phyloP scores from a whole-genome alignment of 345 rosid species.

The Heritiera littoralis region DNA sequence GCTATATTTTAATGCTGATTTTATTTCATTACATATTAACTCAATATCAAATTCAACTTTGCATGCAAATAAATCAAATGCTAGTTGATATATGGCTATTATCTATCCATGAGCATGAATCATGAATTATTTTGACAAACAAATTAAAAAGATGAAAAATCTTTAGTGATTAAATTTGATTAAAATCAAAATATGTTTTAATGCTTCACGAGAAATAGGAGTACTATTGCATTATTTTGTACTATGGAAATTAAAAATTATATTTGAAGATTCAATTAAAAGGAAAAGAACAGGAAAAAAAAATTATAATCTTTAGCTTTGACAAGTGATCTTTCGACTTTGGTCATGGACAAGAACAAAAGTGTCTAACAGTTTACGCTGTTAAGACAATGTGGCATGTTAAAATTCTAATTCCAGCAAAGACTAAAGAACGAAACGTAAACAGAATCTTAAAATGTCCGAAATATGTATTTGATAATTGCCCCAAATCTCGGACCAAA shows the following conservation, averaged over 20 bases:
- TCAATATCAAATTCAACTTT: too few relatives aligned
- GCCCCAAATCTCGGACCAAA: constrained; percentile 37
- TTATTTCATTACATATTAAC: too few relatives aligned
- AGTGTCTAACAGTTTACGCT: not conserved
- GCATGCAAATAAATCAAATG: too few relatives aligned
- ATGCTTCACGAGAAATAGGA: too few relatives aligned
- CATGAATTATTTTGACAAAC: too few relatives aligned
- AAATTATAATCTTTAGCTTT: not conserved
- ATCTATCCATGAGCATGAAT: too few relatives aligned
- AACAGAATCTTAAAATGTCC: constrained; percentile 18
- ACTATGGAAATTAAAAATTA: not conserved
- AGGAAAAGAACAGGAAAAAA: not conserved
- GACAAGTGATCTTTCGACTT: not conserved
- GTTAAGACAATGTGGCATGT: not conserved
- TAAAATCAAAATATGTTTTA: too few relatives aligned
- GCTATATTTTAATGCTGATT: too few relatives aligned
- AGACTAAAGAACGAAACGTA: not conserved
- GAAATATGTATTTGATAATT: constrained; percentile 14
- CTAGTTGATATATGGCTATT: too few relatives aligned
- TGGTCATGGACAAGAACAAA: not conserved
- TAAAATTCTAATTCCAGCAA: constrained; percentile 10
- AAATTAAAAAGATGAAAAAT: too few relatives aligned
- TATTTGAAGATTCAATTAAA: not conserved
- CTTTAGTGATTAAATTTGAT: too few relatives aligned
- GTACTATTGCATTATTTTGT: not conserved